phyloP scores from a whole-genome alignment of 805 yeast genomes.

The Scheffersomyces coipomensis region DNA sequence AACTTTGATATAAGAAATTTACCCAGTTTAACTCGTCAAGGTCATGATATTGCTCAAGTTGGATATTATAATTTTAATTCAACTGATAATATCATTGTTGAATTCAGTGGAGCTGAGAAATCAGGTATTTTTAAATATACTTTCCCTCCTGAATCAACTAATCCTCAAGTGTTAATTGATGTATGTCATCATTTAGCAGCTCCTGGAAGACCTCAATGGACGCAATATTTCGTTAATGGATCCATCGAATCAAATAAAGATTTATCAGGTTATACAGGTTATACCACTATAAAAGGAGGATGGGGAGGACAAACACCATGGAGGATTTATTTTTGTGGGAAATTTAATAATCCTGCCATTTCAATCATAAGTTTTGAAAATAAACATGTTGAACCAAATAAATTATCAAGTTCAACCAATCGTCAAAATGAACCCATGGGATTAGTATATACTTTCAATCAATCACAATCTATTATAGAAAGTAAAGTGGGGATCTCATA shows the following conservation, averaged over 20 bases:
- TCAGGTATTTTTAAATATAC: slow-evolving; percentile 24
- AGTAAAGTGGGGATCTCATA: slow-evolving; percentile 28
- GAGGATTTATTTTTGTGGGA: slow-evolving; percentile 27
- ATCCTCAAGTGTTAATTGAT: slow-evolving; percentile 21
- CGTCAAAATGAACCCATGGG: slow-evolving; percentile 18
- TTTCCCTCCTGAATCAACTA: slow-evolving; percentile 8
- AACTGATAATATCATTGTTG: slow-evolving; percentile 17
- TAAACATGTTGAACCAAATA: neutral
- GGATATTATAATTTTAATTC: slow-evolving; percentile 23
- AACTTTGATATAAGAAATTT: slow-evolving; percentile 10
- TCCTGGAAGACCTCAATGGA: slow-evolving; percentile 27
- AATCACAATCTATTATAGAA: slow-evolving; percentile 3
- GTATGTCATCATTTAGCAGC: slow-evolving; percentile 26
- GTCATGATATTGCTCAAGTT: slow-evolving; percentile 18
- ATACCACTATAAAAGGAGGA: slow-evolving; percentile 24
- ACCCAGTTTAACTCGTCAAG: slow-evolving; percentile 9
- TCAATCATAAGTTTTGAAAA: slow-evolving; percentile 12
- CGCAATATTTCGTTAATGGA: slow-evolving; percentile 27
- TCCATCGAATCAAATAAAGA: slow-evolving; percentile 13
- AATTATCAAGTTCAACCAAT: slow-evolving; percentile 3
- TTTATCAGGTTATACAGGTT: slow-evolving; percentile 19
- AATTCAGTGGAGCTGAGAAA: slow-evolving; percentile 24
- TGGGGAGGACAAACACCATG: slow-evolving; percentile 28
- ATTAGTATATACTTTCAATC: slow-evolving; percentile 19
- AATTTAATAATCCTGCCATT: slow-evolving; percentile 18